These are phyloP conservation scores for Saussurea involucrata DNA, from an alignment of 129 eudicot genomes.

Conservation along the genomic window DNA sequence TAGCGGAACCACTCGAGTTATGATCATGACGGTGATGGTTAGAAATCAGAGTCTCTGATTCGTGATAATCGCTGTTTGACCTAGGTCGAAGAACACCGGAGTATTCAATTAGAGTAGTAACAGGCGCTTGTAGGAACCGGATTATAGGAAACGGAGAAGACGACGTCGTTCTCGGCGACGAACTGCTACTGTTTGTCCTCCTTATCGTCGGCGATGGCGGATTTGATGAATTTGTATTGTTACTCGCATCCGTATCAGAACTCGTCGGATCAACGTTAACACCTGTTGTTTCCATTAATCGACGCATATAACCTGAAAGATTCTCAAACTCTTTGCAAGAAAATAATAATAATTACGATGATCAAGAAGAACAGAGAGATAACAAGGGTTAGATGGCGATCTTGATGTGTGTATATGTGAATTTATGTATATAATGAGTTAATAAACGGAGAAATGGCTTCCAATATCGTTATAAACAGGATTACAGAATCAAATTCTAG, in stretches of 20 bases:
- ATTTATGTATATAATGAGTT: neutral
- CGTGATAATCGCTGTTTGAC: constrained; percentile 31
- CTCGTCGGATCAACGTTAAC: constrained; percentile 20
- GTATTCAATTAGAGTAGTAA: constrained; percentile 54
- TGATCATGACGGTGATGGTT: constrained; percentile 1
- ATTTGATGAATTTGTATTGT: constrained; percentile 15
- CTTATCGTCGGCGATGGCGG: constrained; percentile 18
- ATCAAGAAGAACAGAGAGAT: neutral
- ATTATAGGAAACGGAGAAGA: constrained; percentile 37
- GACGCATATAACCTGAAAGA: constrained; percentile 12
- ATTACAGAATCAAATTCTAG: constrained; percentile 17
- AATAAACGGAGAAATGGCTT: constrained; percentile 1
- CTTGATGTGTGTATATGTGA: neutral
- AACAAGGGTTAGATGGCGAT: constrained; percentile 16
- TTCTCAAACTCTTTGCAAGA: neutral
- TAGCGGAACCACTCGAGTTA: constrained; percentile 5
- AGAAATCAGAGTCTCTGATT: constrained; percentile 33
- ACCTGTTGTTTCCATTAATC: constrained; percentile 35
- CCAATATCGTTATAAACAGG: neutral
- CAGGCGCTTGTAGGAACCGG: constrained; percentile 62
- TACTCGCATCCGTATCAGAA: constrained; percentile 19
- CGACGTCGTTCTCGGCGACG: constrained; percentile 28
- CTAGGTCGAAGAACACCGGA: constrained; percentile 44
- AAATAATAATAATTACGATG: neutral
- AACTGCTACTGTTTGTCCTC: constrained; percentile 12